Evolutionary conservation across 1,139 yeast species (phyloP).

Genomic region (Yamadazyma dendronema): DNA sequence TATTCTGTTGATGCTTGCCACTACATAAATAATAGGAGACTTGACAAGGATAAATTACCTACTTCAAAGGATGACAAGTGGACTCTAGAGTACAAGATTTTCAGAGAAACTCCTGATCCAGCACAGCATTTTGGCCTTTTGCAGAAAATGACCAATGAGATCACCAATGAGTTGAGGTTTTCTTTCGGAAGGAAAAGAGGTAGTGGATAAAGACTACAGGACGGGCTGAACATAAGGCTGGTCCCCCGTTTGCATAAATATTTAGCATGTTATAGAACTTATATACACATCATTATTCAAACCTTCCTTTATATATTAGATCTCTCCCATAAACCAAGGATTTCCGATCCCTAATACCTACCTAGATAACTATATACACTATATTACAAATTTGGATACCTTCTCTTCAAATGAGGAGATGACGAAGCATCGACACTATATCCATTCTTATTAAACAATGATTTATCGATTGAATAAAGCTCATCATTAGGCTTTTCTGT

Average conservation of each 20-base stretch:
- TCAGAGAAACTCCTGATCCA: background rate
- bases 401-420: conserved; percentile 37
- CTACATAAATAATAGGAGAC: background rate
- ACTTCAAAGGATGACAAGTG: background rate
- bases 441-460: conserved; percentile 25
- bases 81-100: background rate
- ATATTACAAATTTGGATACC: conserved; percentile 14
- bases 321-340: too few species aligned
- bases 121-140: background rate
- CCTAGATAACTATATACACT: conserved; percentile 1
- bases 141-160: background rate
- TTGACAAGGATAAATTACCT: background rate
- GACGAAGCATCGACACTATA: conserved; percentile 31
- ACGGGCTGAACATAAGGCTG: too few species aligned
- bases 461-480: conserved; percentile 5
- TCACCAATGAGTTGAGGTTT: background rate
- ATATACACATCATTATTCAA: too few species aligned
- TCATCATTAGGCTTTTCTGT: background rate
- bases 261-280: too few species aligned
- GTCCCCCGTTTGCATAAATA: too few species aligned
- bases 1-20: background rate
- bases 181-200: background rate
- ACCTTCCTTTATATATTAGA: too few species aligned
- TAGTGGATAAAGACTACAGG: background rate
- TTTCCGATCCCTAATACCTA: background rate